Evolutionary conservation across 2,329 filamentous ascomycete genomes (phyloP).

Genomic region (Escovopsis sp.): DNA sequence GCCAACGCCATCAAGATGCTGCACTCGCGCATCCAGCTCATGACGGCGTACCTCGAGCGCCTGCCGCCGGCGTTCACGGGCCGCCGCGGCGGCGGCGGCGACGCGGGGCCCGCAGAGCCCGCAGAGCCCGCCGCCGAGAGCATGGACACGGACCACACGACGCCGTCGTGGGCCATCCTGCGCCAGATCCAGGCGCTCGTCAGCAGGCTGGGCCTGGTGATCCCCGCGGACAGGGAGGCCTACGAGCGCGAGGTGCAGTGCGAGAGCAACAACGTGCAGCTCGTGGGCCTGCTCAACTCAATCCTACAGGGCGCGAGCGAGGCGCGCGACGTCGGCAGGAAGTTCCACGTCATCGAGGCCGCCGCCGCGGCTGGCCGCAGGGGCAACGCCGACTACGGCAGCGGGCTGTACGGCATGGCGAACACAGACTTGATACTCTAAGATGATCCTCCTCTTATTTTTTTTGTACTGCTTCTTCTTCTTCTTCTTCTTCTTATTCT

Average conservation of each 20-base stretch:
- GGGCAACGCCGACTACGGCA: constrained; percentile 9
- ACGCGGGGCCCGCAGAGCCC: constrained; percentile 14
- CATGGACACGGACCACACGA: constrained; percentile 21
- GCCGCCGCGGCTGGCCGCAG: constrained; percentile 13
- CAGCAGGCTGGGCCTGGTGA: constrained; percentile 66
- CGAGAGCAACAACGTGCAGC: constrained; percentile 70
- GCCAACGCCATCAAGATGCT: constrained; percentile 91
- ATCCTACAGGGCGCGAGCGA: constrained; percentile 59
- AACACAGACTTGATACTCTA: constrained; percentile 5
- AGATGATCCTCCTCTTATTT: no score
- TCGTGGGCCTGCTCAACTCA: constrained; percentile 61
- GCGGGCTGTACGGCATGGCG: constrained; percentile 12
- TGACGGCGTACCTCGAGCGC: constrained; percentile 61
- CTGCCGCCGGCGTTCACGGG: constrained; percentile 50
- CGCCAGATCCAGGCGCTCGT: constrained; percentile 80
- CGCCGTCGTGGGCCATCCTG: constrained; percentile 56
- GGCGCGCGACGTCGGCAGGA: constrained; percentile 61
- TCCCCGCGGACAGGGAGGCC: constrained; percentile 49
- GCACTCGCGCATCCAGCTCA: constrained; percentile 57
- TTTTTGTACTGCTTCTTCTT: neutral
- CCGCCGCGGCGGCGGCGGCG: constrained; percentile 19
- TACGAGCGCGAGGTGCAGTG: constrained; percentile 59
- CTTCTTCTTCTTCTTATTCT: neutral
- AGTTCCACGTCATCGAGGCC: constrained; percentile 47
- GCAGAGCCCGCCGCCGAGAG: constrained; percentile 11